A percentile compares a stretch with the other conserved stretches of the same genome.
These are phyloP conservation scores for Anthoceros angustus DNA, from an alignment of 225 moss, liverwort and hornwort species.

Conservation along the genomic window DNA sequence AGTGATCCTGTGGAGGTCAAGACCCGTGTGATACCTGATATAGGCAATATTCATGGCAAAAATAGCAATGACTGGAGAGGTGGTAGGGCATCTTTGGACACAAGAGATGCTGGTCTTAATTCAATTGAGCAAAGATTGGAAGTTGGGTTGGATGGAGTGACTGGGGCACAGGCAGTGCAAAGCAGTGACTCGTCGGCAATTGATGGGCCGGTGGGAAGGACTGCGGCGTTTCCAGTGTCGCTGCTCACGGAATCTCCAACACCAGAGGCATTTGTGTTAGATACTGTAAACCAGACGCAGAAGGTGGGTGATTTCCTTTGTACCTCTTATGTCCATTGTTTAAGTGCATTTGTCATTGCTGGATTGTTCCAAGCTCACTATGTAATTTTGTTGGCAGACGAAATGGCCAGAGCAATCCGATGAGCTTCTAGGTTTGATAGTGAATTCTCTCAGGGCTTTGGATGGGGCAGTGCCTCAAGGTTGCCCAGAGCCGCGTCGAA, in stretches of 20 bases:
- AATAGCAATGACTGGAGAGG: constrained; percentile 10
- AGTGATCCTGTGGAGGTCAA: constrained; percentile 59
- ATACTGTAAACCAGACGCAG: constrained; percentile 60
- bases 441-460: constrained; percentile 93
- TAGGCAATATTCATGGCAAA: constrained; percentile 41
- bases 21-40: constrained; percentile 57
- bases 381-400: constrained; percentile 31
- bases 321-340: background rate
- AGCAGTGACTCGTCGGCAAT: constrained; percentile 96
- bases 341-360: background rate
- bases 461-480: constrained; percentile 98
- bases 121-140: constrained; percentile 92
- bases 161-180: constrained; percentile 99
- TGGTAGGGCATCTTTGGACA: constrained; percentile 24
- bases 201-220: constrained; percentile 97
- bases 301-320: constrained; percentile 28
- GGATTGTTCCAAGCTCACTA: background rate
- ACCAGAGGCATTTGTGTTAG: constrained; percentile 48
- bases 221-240: constrained; percentile 88
- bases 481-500: constrained; percentile 87
- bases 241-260: constrained; percentile 53
- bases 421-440: constrained; percentile 90
- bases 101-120: constrained; percentile 65
- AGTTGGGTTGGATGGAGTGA: constrained; percentile 85
- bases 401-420: constrained; percentile 99